Base-by-base conservation (phyloP, 1,284 basidiomycete species). In the Austroboletus olivaceoglutinosus region DNA sequence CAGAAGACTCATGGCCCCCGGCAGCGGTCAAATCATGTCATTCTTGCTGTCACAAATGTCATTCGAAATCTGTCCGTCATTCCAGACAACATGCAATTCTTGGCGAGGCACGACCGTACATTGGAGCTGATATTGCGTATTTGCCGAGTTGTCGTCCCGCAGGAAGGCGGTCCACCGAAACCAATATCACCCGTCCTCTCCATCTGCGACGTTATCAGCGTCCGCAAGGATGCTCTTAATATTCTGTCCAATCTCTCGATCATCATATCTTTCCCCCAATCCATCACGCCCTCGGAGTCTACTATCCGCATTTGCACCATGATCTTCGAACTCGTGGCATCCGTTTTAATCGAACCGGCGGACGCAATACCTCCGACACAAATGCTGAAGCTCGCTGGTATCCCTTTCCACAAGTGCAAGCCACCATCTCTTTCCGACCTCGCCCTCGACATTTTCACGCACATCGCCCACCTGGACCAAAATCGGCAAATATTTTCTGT, bases 51-150 rank as follows among this genome's bases (percentile, higher is more conserved):
- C 38, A 68, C 88, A 43, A 93, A 91, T 63, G 85, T 98, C 58
- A 73, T 98, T 45, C 89, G 93, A 44, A 98, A 97, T 71, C 78
- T 97, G 55, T 84, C 91, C 8, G 74, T 83, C 48, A 74, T 88
- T 54, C 73, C 75, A 5, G 89, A 94, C 52, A 98, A 97, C 62
- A 72, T 78, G 50, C 71, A 73, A 27, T 84, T 81, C 62, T 76
- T 97, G 66, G 82, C 85, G 4, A 76, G 74, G 22, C 83, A 89
- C 51, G 76, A 80, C 6, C 76, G 84, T 42, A 68, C 91, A 15
- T 69, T 94, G 38, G 78, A 83, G 55, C 64, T 89, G 41, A 64
- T 95, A 33, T 74, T 91, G 23, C 82, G 86, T 8, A 58, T 93
- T n/a, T 85, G 81, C 66, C 63, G 70, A 30, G 67, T 84, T 16